Base-by-base conservation (phyloP, 1,284 basidiomycete species). In the Papiliotrema fonsecae region DNA sequence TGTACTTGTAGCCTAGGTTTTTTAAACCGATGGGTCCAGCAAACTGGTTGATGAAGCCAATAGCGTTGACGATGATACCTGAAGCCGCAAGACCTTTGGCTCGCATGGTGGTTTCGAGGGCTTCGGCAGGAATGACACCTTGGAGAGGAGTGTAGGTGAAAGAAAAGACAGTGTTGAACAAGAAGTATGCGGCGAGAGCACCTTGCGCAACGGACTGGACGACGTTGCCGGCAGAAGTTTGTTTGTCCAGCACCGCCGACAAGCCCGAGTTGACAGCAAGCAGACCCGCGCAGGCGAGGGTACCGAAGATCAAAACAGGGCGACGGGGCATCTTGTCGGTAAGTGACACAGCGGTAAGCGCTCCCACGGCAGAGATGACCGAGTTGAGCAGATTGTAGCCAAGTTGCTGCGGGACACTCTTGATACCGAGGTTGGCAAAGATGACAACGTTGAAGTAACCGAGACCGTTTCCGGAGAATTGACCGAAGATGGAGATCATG, bases 331-430 rank as follows among this genome's bases (percentile, higher is more conserved):
- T 63, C 13, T 51, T 41, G 55, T 67, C 66, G 35, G 60, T 62
- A 27, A 64, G 45, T 16, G 49, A 50, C 22, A 58, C 61, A 9
- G 55, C 65, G 18, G 56, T 48, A 42, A 80, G 55, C 7, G 81
- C 81, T 37, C 79, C 79, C 45, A 74, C 59, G 16, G 77, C 78
- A 1, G 79, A 80, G 27, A 80, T 73, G 46, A 80, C 64, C 10
- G 79, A 79, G 64, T 79, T 81, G 45, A 75, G 75, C 51, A 82
- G 77, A 64, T 82, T 82, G 47, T 82, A 76, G 16, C 77, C 77
- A 42, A 82, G 76, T 34, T 78, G 74, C 26, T 45, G 27, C 26
- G 57, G 47, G 16, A 63, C 61, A 10, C 51, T 54, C 22, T 39
- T 49, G 42, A 67, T 48, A 21, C 64, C 64, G 32, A 63, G 49